Conservation (phyloP, 2,329 filamentous ascomycete species). For the Neurospora crassa region DNA sequence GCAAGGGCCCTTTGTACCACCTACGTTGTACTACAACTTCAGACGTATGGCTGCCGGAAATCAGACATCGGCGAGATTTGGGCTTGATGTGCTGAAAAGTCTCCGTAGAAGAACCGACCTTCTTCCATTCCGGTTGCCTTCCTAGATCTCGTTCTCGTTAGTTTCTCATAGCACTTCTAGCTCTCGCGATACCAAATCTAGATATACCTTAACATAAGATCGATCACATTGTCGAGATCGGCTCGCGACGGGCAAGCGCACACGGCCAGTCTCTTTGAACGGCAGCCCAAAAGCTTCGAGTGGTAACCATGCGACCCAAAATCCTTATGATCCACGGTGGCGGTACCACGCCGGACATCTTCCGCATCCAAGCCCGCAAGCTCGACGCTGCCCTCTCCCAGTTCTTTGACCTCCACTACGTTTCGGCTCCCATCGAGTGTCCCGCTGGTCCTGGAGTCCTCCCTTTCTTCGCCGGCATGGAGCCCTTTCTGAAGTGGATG, state of each 20-base stretch:
- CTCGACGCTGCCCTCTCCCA: constrained; percentile 22
- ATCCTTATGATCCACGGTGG: constrained; percentile 31
- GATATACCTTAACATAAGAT: not conserved
- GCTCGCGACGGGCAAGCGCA: not conserved
- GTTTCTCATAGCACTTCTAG: not conserved
- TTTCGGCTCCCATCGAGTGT: constrained; percentile 22
- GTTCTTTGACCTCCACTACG: constrained; percentile 28
- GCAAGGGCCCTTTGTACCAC: not conserved
- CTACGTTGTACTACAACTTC: not conserved
- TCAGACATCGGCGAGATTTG: not conserved
- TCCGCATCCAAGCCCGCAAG: constrained; percentile 26
- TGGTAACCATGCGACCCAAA: constrained; percentile 6
- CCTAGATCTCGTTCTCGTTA: fast-evolving
- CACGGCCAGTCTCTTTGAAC: fast-evolving
- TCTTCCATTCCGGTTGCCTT: not conserved
- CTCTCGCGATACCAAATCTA: not conserved
- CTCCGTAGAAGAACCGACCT: not conserved
- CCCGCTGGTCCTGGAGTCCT: constrained; percentile 26
- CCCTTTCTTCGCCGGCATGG: constrained; percentile 25
- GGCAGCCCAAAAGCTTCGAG: fast-evolving
- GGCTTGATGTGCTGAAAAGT: not conserved
- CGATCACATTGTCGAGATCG: not conserved
- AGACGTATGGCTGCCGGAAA: fast-evolving
- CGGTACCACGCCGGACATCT: constrained; percentile 28
- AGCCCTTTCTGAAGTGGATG: constrained; percentile 27